Base-by-base conservation (phyloP, 164 flowering plant genomes). In the Magnolia sinica region DNA sequence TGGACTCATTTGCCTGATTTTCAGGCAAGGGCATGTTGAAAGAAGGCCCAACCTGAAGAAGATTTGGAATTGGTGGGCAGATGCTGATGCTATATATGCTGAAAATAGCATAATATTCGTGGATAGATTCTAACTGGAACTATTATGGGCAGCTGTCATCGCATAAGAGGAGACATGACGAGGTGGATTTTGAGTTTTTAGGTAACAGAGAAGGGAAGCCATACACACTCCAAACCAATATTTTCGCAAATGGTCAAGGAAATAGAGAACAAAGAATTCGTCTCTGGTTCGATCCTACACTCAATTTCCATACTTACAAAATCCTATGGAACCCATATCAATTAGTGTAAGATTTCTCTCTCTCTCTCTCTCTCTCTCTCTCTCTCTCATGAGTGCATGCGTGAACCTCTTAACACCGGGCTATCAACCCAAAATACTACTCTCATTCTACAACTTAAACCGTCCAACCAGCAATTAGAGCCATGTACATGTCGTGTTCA, bases 181-280 rank as follows among this genome's bases (percentile, higher is more conserved):
- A 93, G 81, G 76, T 93, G 7, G 98, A 93, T 68, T 86, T 91
- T 13, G 98, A 93, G 79, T 93, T 93, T 84, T 77, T 93, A 81
- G 98, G 95, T n/a, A 85, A 86, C 79, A 81, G 18, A 77, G 82
- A 85, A 79, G 90, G 88, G 14, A 82, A 86, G 45, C 92, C 94
- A 7, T 22, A 64, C 75, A 76, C 72, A 0, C 74, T 93, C 18
- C 96, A 91, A 50, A 93, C 95, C 2, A 93, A 93, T 73, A 86
- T 93, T 14, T 90, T 81, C 58, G 78, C 79, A n/a, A 77, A 86
- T 73, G 96, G 90, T 14, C 0, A 0, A 4, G 95, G 97, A 1
- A 68, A 79, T 69, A 86, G 92, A 76, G 96, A 93, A 79, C 87
- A 91, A 79, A 87, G 88, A 78, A 45, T 76, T 4, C 51, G 8